phyloP scores from a whole-genome alignment of 2,329 filamentous ascomycete species.

The Fusarium sterilihyphosum region DNA sequence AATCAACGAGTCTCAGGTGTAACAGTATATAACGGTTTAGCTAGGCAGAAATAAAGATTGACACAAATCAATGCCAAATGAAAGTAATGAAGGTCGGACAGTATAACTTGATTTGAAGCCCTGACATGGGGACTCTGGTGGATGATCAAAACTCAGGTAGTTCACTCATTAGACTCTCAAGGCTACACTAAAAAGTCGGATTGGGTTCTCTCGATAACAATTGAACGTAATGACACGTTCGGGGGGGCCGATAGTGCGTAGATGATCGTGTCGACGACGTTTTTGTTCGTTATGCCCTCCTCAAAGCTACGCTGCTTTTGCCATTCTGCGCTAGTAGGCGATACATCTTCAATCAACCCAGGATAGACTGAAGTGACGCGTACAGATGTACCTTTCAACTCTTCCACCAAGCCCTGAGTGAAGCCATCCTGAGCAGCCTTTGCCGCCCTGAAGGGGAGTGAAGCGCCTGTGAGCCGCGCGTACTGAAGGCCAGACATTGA shows the following conservation, averaged over 20 bases:
- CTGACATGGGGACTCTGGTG: no score
- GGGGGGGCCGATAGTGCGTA: neutral
- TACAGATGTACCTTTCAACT: neutral
- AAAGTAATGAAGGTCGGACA: no score
- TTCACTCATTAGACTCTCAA: no score
- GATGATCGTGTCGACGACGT: neutral
- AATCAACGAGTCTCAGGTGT: no score
- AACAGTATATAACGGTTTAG: no score
- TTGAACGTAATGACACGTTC: neutral
- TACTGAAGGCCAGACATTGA: slow-evolving; percentile 3
- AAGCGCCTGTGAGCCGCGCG: neutral
- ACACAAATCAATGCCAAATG: no score
- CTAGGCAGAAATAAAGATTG: no score
- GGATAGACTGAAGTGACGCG: neutral
- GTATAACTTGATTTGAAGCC: no score
- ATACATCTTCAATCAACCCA: neutral
- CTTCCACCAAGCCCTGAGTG: neutral
- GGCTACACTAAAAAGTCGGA: no score
- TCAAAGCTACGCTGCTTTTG: rapidly evolving
- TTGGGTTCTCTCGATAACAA: no score
- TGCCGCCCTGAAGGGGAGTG: neutral
- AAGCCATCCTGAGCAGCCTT: slow-evolving; percentile 4
- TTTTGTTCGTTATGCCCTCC: neutral
- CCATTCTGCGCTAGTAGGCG: rapidly evolving
- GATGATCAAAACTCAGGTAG: no score